A percentile compares a stretch with the other conserved stretches of the same genome.
These are phyloP conservation scores for Bondarzewia mesenterica DNA, from an alignment of 1,284 basidiomycete genomes.

Conservation along the genomic window DNA sequence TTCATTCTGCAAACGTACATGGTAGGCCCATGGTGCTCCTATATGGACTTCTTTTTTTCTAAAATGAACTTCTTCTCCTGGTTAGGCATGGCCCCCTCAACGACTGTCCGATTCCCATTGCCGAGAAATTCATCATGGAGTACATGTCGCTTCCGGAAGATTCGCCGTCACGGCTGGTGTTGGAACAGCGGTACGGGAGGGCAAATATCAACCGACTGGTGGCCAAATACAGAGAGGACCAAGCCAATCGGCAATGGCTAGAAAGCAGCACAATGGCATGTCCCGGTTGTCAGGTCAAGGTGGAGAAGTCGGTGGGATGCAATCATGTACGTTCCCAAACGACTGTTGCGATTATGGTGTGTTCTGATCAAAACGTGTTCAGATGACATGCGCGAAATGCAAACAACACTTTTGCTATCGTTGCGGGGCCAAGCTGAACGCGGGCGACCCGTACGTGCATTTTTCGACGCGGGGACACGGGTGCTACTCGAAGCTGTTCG, in stretches of 20 bases:
- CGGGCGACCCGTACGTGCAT: constrained; percentile 56
- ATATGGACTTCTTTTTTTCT: no score
- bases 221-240: constrained; percentile 53
- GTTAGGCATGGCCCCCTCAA: constrained; percentile 67
- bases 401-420: constrained; percentile 71
- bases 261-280: constrained; percentile 55
- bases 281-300: constrained; percentile 56
- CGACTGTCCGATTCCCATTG: constrained; percentile 53
- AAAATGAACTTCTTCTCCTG: background rate
- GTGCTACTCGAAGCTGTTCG: constrained; percentile 65
- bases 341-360: background rate
- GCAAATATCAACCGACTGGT: constrained; percentile 49
- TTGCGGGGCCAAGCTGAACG: constrained; percentile 48
- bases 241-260: constrained; percentile 59
- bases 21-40: no score
- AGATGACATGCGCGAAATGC: constrained; percentile 74
- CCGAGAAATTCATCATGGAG: constrained; percentile 50
- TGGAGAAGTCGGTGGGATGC: constrained; percentile 73
- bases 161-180: constrained; percentile 33
- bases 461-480: constrained; percentile 47
- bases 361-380: constrained; percentile 8
- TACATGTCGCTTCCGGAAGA: constrained; percentile 49
- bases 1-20: constrained; percentile 64
- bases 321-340: constrained; percentile 45
- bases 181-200: constrained; percentile 60